phyloP scores from a whole-genome alignment of 768 basidiomycete species.

The Daedaleopsis nitida region DNA sequence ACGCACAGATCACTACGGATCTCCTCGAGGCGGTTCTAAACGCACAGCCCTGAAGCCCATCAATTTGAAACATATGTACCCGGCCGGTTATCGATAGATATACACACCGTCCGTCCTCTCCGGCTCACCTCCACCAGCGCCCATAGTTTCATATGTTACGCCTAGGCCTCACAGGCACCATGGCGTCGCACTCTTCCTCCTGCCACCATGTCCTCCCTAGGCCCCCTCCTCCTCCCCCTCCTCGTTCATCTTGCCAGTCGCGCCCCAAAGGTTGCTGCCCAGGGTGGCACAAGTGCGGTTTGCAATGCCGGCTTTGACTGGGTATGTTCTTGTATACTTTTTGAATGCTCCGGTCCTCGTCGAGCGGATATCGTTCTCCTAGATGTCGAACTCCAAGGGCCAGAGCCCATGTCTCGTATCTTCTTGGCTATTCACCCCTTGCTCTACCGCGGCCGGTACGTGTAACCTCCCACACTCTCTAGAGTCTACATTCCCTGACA shows the following conservation, averaged over 20 bases:
- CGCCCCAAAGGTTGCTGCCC: neutral
- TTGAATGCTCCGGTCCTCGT: too few relatives aligned
- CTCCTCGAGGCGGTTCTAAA: too few relatives aligned
- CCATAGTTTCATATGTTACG: neutral
- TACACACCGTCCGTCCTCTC: neutral
- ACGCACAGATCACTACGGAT: too few relatives aligned
- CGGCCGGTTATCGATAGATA: neutral
- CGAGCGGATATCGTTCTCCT: neutral
- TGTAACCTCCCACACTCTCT: neutral
- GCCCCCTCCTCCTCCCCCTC: neutral
- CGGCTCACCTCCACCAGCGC: neutral
- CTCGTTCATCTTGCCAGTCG: neutral
- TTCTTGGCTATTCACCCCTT: constrained; percentile 13
- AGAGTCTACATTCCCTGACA: neutral
- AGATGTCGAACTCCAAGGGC: constrained; percentile 14
- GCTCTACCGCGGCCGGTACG: constrained; percentile 1
- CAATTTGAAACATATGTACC: neutral
- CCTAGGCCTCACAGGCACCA: neutral
- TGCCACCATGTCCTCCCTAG: neutral
- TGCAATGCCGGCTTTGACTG: neutral
- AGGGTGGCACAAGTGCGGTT: constrained; percentile 1
- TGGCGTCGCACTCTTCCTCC: neutral
- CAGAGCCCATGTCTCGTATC: constrained; percentile 17
- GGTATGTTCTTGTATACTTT: neutral
- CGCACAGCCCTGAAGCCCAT: too few relatives aligned